Base-by-base conservation (phyloP, 805 yeast species). In the Candida adriatica region DNA sequence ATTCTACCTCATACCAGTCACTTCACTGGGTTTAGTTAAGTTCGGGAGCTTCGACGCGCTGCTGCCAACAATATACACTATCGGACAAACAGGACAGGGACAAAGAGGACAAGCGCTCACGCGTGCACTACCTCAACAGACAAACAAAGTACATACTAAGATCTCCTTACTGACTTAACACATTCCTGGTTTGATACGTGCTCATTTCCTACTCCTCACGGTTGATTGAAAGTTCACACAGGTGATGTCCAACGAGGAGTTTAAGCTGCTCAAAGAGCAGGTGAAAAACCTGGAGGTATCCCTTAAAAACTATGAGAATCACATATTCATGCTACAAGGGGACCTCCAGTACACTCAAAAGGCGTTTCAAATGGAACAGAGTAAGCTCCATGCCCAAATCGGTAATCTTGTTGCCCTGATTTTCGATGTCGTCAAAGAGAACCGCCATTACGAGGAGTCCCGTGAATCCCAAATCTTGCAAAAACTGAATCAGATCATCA, bases 321-420 rank as follows among this genome's bases (percentile, higher is more conserved):
- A 51, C 27, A 9, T 47, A 16, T 48, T 37, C 21, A 37, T 49
- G 16, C 30, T 44, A 6, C 53, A 51, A 22, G 42, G 45, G 14
- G 49, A 47, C 8, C 25, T 42, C 15, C 48, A 50, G 31, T 50
- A 33, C 29, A 35, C 31, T 3, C 51, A 44, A 27, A 49, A 48
- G 32, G 37, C 41, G n/a, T 31, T 41, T 9, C 54, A 51, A 29
- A 6, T 41, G 23, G 54, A 49, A 16, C 46, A 41, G 34, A 34
- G 39, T 6, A 51, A 44, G 33, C 40, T 46, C n/a, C 53, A 48
- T 15, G 30, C 26, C 8, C 55, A 51, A 24, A 35, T 51, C 15
- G 38, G 46, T 8, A 34, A 39, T 17, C 31, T 51, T 16, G 53
- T 51, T 6, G 37, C 45, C 3, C 26, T 51, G 21, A 27, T 51